Percentiles rank a stretch among this genome's conserved stretches.
Conservation (phyloP, 1,139 yeast species). For the Yamadazyma buinensis region DNA sequence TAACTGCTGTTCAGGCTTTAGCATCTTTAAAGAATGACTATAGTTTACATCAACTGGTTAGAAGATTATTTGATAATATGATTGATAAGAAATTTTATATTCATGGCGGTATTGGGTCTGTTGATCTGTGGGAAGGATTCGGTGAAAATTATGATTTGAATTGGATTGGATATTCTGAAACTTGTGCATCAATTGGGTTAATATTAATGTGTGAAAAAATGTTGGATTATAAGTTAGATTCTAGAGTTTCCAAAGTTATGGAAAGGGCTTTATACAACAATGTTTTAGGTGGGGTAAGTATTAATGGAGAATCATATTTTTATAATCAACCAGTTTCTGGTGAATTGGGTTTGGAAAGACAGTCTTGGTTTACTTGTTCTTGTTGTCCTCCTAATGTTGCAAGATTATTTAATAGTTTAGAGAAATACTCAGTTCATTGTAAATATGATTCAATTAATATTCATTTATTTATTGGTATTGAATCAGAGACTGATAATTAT, state of each 20-base stretch:
- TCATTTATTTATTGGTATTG: conserved; percentile 15
- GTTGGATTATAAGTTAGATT: conserved; percentile 10
- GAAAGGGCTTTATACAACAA: conserved; percentile 18
- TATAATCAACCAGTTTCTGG: conserved; percentile 17
- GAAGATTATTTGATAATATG: conserved; percentile 16
- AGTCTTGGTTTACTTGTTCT: conserved; percentile 17
- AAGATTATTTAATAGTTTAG: conserved; percentile 15
- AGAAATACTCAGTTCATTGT: conserved; percentile 11
- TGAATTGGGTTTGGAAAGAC: conserved; percentile 11
- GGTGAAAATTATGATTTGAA: conserved; percentile 18
- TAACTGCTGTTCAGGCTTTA: conserved; percentile 17
- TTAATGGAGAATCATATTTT: conserved; percentile 15
- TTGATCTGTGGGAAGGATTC: conserved; percentile 20
- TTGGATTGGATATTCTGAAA: conserved; percentile 20
- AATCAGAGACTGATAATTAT: conserved; percentile 4
- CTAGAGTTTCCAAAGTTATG: conserved; percentile 13
- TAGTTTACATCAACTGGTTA: conserved; percentile 12
- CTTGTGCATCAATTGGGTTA: conserved; percentile 20
- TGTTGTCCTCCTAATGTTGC: conserved; percentile 24
- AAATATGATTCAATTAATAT: conserved; percentile 8
- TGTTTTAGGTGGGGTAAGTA: conserved; percentile 17
- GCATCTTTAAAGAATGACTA: conserved; percentile 13
- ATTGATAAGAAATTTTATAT: conserved; percentile 18
- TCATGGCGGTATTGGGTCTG: conserved; percentile 21
- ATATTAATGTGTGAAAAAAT: conserved; percentile 13